Base-by-base conservation (phyloP, 2,329 filamentous ascomycete genomes). In the Fusarium sororula region DNA sequence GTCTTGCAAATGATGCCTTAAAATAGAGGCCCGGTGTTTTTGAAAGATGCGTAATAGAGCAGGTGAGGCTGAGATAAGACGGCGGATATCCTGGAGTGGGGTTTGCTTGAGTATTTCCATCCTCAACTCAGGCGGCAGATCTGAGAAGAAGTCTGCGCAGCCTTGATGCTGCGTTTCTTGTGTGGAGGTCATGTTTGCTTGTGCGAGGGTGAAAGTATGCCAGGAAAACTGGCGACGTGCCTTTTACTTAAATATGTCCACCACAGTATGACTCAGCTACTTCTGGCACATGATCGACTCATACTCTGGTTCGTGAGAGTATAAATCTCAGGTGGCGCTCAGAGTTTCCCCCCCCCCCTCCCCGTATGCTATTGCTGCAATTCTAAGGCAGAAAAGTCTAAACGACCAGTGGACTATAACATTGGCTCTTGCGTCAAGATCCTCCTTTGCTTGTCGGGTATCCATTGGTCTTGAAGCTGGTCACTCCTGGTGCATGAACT, bases 401-500 rank as follows among this genome's bases (percentile, higher is more conserved):
- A 24, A 8, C 10, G 15, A 18, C 42, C n/a, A 24, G n/a, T 24
- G n/a, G 15, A 24, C 22, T 42, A 7, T 42, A 11, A 5, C 15
- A 44, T 13, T 24, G 42, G 42, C 6, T 17, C 15, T 44, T 24
- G n/a, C 5, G n/a, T 30, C 42, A 12, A 13, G 15, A 24, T 44
- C 10, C 0, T 24, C 10, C 42, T 44, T 15, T 5, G 3, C 6
- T 13, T 13, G 2, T 12, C 15, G 5, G n/a, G 15, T 11, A 3
- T 10, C 6, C 15, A 17, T 11, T 24, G 14, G n/a, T 17, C n/a
- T 24, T 42, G 10, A 7, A 24, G 15, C 4, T 42, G n/a, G 41
- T 11, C 7, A 17, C 41, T 42, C n/a, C 10, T 17, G n/a, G 14
- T 24, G 6, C n/a, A 24, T 42, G n/a, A 42, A 42, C 15, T 2